phyloP scores from a whole-genome alignment of 768 basidiomycete genomes.

The Suillus variegatus region DNA sequence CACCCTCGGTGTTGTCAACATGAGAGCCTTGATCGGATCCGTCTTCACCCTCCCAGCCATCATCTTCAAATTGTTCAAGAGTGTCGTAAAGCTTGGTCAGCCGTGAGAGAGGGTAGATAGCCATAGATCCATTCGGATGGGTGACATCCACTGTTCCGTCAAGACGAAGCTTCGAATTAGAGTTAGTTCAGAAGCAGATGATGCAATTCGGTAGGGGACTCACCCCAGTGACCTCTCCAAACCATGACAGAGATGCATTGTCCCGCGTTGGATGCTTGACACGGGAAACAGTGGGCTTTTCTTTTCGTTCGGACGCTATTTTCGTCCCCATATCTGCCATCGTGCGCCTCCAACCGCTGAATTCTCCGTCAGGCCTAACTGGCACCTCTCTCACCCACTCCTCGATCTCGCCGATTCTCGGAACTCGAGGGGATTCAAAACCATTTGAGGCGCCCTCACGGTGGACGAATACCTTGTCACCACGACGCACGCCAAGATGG shows the following conservation, averaged over 20 bases:
- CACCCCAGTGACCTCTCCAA: constrained; percentile 84
- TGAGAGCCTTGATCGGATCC: constrained; percentile 33
- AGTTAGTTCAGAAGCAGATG: constrained; percentile 12
- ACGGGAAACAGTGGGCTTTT: constrained; percentile 38
- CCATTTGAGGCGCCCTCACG: constrained; percentile 72
- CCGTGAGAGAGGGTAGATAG: constrained; percentile 60
- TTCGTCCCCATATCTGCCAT: constrained; percentile 65
- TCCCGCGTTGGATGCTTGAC: constrained; percentile 44
- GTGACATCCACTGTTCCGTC: constrained; percentile 76
- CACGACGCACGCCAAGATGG: constrained; percentile 79
- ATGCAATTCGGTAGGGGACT: constrained; percentile 23
- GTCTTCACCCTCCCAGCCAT: constrained; percentile 55
- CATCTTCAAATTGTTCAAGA: constrained; percentile 76
- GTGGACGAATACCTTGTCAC: constrained; percentile 86
- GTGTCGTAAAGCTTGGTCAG: constrained; percentile 81
- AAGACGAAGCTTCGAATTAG: constrained; percentile 55
- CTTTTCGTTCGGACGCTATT: constrained; percentile 52
- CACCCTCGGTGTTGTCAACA: constrained; percentile 44
- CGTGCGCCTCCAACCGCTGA: constrained; percentile 71
- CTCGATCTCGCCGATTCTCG: constrained; percentile 84
- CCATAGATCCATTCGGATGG: constrained; percentile 56
- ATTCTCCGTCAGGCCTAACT: constrained; percentile 46
- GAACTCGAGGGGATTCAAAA: constrained; percentile 65
- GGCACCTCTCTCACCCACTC: constrained; percentile 71
- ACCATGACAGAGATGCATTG: constrained; percentile 63